Evolutionary conservation across 2,329 filamentous ascomycete species (phyloP).

Genomic region (Cladorrhinum sp.): DNA sequence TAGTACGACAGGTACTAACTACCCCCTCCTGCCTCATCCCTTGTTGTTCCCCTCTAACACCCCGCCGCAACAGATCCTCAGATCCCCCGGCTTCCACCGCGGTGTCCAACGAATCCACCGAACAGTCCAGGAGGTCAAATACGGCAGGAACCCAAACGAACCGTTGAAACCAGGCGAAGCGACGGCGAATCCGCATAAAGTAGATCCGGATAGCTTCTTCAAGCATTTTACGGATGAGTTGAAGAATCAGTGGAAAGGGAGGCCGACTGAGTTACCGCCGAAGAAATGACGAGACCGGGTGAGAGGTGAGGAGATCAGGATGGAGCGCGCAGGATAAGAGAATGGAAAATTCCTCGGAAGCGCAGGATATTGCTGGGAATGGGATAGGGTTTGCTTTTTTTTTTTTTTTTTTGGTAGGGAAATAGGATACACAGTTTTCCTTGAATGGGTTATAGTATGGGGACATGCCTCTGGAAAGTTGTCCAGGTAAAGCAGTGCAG

Average conservation of each 20-base stretch:
- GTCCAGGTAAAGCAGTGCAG: too few relatives aligned
- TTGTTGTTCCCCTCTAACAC: conserved; percentile 1
- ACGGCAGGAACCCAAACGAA: conserved; percentile 50
- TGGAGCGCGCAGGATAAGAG: too few relatives aligned
- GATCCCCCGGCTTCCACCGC: conserved; percentile 50
- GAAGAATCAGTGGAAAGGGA: conserved; percentile 48
- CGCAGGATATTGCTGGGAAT: too few relatives aligned
- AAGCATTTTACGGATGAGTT: conserved; percentile 51
- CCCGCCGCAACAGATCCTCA: conserved; percentile 35
- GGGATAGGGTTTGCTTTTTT: too few relatives aligned
- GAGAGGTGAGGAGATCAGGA: not conserved
- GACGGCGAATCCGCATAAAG: conserved; percentile 37
- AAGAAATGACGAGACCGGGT: conserved; percentile 22
- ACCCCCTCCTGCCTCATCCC: not conserved
- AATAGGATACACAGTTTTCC: too few relatives aligned
- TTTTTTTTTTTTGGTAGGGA: too few relatives aligned
- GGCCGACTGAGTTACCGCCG: conserved; percentile 36
- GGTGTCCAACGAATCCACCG: conserved; percentile 52
- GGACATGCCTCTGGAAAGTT: too few relatives aligned
- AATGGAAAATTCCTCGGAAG: too few relatives aligned
- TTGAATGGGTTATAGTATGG: too few relatives aligned
- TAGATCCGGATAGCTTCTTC: conserved; percentile 36
- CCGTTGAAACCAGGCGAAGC: conserved; percentile 52
- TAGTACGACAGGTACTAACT: conserved; percentile 23
- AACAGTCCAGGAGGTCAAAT: conserved; percentile 44